phyloP scores from a whole-genome alignment of 108 stramenopile genomes.

The Chaetoceros muelleri region DNA sequence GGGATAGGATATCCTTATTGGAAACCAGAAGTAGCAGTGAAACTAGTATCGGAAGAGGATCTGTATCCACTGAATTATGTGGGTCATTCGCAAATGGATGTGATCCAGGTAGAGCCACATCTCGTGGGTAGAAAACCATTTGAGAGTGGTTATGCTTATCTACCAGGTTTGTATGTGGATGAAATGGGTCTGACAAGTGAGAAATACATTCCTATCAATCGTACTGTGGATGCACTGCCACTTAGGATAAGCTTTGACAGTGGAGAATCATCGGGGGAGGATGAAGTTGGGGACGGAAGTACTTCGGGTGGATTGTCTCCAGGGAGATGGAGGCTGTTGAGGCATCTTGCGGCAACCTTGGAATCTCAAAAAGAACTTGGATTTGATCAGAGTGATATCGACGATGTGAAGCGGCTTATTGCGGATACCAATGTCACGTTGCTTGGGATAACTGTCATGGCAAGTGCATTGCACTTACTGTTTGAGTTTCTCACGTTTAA shows the following conservation, averaged over 20 bases:
- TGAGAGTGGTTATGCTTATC: slow-evolving; percentile 49
- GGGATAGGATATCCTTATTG: slow-evolving; percentile 63
- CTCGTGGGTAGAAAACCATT: slow-evolving; percentile 17
- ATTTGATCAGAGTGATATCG: slow-evolving; percentile 89
- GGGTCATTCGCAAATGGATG: slow-evolving; percentile 39
- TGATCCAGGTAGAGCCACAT: slow-evolving; percentile 27
- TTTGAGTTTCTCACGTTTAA: slow-evolving; percentile 95
- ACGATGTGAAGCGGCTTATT: slow-evolving; percentile 68
- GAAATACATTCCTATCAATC: slow-evolving; percentile 88
- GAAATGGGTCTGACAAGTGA: slow-evolving; percentile 92
- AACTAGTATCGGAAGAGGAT: slow-evolving; percentile 58
- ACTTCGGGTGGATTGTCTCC: slow-evolving; percentile 66
- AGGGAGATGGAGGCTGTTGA: slow-evolving; percentile 68
- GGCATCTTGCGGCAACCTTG: slow-evolving; percentile 61
- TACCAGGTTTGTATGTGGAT: slow-evolving; percentile 81
- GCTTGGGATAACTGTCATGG: slow-evolving; percentile 81
- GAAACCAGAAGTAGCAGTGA: slow-evolving; percentile 75
- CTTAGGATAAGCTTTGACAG: slow-evolving; percentile 78
- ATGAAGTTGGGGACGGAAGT: slow-evolving; percentile 15
- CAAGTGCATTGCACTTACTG: slow-evolving; percentile 82
- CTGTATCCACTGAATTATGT: slow-evolving; percentile 58
- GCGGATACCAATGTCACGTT: slow-evolving; percentile 78
- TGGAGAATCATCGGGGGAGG: slow-evolving; percentile 34
- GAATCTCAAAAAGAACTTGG: slow-evolving; percentile 81
- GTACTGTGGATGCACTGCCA: slow-evolving; percentile 75